A percentile compares a stretch with the other conserved stretches of the same genome.
Conservation (phyloP, 208 protist species). For the Trypanosoma theileri region DNA sequence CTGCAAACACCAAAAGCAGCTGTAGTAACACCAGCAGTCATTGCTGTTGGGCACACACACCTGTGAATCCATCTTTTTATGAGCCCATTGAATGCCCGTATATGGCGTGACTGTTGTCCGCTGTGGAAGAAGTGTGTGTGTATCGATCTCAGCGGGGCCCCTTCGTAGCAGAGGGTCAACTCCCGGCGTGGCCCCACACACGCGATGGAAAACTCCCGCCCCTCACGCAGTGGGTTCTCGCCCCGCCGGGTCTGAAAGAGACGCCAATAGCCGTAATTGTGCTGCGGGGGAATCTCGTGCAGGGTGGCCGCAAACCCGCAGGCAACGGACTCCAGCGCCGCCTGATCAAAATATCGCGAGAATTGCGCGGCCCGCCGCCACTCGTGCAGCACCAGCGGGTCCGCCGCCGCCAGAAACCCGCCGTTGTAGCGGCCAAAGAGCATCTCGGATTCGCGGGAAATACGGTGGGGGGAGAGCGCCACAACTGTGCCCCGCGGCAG, state of each 20-base stretch:
- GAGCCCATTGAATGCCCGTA: constrained; percentile 62
- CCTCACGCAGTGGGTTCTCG: constrained; percentile 34
- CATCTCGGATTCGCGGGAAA: constrained; percentile 42
- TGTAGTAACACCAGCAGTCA: background rate
- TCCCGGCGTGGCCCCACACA: background rate
- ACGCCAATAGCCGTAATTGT: constrained; percentile 90
- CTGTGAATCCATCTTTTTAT: constrained; percentile 45
- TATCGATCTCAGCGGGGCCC: constrained; percentile 52
- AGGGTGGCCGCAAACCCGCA: constrained; percentile 30
- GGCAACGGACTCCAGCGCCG: constrained; percentile 64
- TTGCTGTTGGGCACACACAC: constrained; percentile 20
- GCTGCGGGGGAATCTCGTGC: constrained; percentile 54
- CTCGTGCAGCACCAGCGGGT: constrained; percentile 43
- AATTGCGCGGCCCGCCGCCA: constrained; percentile 60
- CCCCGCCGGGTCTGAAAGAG: constrained; percentile 44
- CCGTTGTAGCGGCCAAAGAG: constrained; percentile 81
- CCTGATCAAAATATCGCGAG: constrained; percentile 80
- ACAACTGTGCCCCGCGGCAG: constrained; percentile 35
- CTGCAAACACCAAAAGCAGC: background rate
- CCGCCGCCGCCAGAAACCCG: constrained; percentile 50
- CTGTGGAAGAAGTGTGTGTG: constrained; percentile 71
- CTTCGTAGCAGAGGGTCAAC: constrained; percentile 52
- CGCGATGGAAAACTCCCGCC: constrained; percentile 53
- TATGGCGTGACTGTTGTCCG: constrained; percentile 26
- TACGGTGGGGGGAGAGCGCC: constrained; percentile 68